Conservation (phyloP, 257 asterid species). For the Prunella vulgaris region DNA sequence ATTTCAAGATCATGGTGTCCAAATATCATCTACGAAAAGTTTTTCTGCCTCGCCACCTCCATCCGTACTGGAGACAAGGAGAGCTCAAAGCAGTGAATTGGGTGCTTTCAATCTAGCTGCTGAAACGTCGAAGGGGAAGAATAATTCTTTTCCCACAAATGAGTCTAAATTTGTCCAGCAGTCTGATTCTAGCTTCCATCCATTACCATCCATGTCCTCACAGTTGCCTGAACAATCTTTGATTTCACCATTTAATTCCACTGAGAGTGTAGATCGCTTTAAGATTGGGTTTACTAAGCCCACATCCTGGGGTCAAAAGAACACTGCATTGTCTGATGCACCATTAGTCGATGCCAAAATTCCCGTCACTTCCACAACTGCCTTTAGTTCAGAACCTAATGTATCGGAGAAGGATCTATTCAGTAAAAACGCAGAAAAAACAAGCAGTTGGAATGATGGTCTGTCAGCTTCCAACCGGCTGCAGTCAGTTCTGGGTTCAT, state of each 20-base stretch:
- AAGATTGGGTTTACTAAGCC: slow-evolving; percentile 32
- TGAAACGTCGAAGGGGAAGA: slow-evolving; percentile 31
- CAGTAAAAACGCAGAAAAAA: slow-evolving; percentile 24
- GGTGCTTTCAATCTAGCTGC: slow-evolving; percentile 24
- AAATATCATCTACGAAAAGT: slow-evolving; percentile 27
- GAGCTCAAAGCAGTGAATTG: slow-evolving; percentile 23
- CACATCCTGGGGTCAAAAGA: slow-evolving; percentile 30
- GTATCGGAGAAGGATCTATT: slow-evolving; percentile 33
- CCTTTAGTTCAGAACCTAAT: slow-evolving; percentile 31
- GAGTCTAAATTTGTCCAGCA: slow-evolving; percentile 29
- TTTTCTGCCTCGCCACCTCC: slow-evolving; percentile 23
- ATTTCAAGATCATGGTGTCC: slow-evolving; percentile 27
- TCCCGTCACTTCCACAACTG: slow-evolving; percentile 30
- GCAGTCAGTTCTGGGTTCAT: slow-evolving; percentile 28
- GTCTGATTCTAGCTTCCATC: slow-evolving; percentile 24
- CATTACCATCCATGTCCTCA: slow-evolving; percentile 24
- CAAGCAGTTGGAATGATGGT: slow-evolving; percentile 29
- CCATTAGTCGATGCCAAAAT: slow-evolving; percentile 19
- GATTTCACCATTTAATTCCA: slow-evolving; percentile 21
- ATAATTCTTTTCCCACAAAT: slow-evolving; percentile 22
- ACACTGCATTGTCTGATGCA: slow-evolving; percentile 13
- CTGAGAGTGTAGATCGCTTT: slow-evolving; percentile 21
- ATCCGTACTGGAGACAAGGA: slow-evolving; percentile 26
- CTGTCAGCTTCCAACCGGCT: slow-evolving; percentile 27
- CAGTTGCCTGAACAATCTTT: slow-evolving; percentile 32